A percentile compares a stretch with the other conserved stretches of the same genome.
Conservation (phyloP, 306 rosid genomes). For the Crotalaria pallida region DNA sequence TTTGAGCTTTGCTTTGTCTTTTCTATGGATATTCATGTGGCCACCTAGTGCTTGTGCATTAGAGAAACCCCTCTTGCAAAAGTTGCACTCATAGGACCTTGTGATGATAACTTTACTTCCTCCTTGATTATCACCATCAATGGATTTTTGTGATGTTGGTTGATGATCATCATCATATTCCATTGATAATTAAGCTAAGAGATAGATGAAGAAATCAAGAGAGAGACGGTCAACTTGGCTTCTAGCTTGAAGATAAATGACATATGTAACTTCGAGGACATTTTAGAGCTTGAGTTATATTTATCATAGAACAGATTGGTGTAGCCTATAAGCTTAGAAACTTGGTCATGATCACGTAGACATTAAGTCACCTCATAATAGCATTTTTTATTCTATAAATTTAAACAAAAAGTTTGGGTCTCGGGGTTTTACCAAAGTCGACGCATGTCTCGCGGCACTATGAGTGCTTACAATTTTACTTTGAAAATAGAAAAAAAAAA, state of each 20-base stretch:
- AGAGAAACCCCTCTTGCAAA: slow-evolving; percentile 82
- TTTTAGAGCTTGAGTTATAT: slow-evolving; percentile 27
- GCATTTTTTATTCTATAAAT: neutral
- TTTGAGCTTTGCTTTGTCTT: slow-evolving; percentile 73
- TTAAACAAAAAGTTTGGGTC: too few relatives aligned
- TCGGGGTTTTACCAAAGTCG: too few relatives aligned
- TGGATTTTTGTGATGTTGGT: slow-evolving; percentile 6
- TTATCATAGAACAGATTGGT: slow-evolving; percentile 37
- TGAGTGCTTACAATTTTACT: too few relatives aligned
- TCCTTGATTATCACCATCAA: slow-evolving; percentile 17
- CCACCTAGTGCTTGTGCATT: slow-evolving; percentile 96
- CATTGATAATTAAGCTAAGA: slow-evolving; percentile 12
- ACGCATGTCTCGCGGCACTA: too few relatives aligned
- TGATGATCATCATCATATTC: slow-evolving; percentile 27
- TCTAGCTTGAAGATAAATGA: slow-evolving; percentile 6
- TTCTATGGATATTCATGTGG: slow-evolving; percentile 86
- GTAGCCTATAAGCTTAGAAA: neutral
- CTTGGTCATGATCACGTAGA: neutral
- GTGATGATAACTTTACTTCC: neutral
- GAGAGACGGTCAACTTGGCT: too few relatives aligned
- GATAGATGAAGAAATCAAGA: too few relatives aligned
- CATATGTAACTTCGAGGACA: slow-evolving; percentile 27
- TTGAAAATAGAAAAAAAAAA: too few relatives aligned
- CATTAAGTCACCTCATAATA: neutral
- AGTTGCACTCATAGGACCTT: slow-evolving; percentile 68